Percentiles rank a stretch among this genome's conserved stretches.
phyloP scores from a whole-genome alignment of 148 eudicot genomes.

The Agrostemma githago region DNA sequence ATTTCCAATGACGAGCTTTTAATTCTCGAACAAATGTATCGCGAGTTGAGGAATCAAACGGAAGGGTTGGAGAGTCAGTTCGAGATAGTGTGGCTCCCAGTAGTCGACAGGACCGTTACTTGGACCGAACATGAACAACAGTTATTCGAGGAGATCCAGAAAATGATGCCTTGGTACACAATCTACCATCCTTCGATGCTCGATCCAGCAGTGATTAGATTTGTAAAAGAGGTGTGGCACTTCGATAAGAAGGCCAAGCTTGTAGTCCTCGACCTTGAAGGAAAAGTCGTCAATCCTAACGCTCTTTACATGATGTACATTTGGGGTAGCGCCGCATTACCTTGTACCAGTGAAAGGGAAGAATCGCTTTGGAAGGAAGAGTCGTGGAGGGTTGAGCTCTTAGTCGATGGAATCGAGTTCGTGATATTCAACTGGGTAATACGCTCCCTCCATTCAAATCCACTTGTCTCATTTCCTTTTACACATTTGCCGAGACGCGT shows the following conservation, averaged over 20 bases:
- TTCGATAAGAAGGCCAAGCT: conserved; percentile 60
- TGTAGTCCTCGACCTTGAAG: conserved; percentile 74
- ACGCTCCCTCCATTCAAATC: too few species aligned
- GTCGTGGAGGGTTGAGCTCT: conserved; percentile 59
- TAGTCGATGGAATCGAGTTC: conserved; percentile 58
- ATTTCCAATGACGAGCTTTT: conserved; percentile 53
- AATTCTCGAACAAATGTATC: conserved; percentile 59
- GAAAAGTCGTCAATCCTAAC: conserved; percentile 47
- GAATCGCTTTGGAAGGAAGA: conserved; percentile 53
- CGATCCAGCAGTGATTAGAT: conserved; percentile 53
- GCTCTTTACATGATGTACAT: conserved; percentile 81
- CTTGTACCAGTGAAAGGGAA: conserved; percentile 55
- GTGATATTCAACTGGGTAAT: conserved; percentile 46
- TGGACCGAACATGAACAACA: conserved; percentile 37
- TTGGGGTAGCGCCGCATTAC: conserved; percentile 72
- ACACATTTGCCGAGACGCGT: too few species aligned
- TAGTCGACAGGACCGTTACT: conserved; percentile 38
- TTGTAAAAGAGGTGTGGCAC: conserved; percentile 55
- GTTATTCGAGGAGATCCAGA: conserved; percentile 37
- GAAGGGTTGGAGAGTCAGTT: conserved; percentile 47
- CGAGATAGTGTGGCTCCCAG: conserved; percentile 73
- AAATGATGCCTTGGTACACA: conserved; percentile 60
- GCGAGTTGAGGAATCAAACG: conserved; percentile 42
- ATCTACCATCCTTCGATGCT: conserved; percentile 50
- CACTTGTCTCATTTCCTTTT: too few species aligned